Conservation (phyloP, 768 basidiomycete species). For the Tricholoma flavovirens region DNA sequence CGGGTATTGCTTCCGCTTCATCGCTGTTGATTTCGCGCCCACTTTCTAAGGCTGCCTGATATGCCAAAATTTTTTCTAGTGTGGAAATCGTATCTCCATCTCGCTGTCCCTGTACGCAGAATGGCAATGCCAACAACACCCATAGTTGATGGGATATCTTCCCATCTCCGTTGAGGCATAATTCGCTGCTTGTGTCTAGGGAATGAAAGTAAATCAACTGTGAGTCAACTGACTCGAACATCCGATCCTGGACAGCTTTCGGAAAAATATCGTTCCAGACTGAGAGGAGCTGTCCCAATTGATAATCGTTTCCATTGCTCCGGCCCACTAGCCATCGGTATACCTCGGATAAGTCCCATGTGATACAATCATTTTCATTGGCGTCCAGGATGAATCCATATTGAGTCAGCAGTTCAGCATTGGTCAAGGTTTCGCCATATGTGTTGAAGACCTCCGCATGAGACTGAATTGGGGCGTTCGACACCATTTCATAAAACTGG, state of each 20-base stretch:
- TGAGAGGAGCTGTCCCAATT: slow-evolving; percentile 2
- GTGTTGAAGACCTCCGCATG: slow-evolving; percentile 68
- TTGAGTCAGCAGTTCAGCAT: slow-evolving; percentile 58
- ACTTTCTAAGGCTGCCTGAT: slow-evolving; percentile 11
- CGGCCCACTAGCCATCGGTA: slow-evolving; percentile 8
- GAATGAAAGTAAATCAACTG: slow-evolving; percentile 12
- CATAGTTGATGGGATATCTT: slow-evolving; percentile 46
- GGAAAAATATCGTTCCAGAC: slow-evolving; percentile 7
- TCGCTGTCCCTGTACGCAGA: neutral
- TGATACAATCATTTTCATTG: slow-evolving; percentile 61
- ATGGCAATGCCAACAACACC: slow-evolving; percentile 34
- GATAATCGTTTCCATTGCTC: slow-evolving; percentile 3
- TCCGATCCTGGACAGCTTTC: neutral
- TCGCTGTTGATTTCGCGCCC: neutral
- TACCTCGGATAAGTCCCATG: slow-evolving; percentile 33
- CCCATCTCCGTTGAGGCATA: slow-evolving; percentile 47
- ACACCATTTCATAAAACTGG: slow-evolving; percentile 62
- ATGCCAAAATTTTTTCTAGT: slow-evolving; percentile 5
- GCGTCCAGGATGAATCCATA: slow-evolving; percentile 75
- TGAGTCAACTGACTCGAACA: slow-evolving; percentile 15
- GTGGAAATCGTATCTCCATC: neutral
- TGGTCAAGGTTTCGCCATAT: slow-evolving; percentile 61
- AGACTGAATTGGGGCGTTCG: slow-evolving; percentile 44
- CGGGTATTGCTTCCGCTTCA: neutral
- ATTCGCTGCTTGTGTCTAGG: slow-evolving; percentile 1